A percentile compares a stretch with the other conserved stretches of the same genome.
phyloP scores from a whole-genome alignment of 2,329 filamentous ascomycete species.

The Penicillium nordicum region DNA sequence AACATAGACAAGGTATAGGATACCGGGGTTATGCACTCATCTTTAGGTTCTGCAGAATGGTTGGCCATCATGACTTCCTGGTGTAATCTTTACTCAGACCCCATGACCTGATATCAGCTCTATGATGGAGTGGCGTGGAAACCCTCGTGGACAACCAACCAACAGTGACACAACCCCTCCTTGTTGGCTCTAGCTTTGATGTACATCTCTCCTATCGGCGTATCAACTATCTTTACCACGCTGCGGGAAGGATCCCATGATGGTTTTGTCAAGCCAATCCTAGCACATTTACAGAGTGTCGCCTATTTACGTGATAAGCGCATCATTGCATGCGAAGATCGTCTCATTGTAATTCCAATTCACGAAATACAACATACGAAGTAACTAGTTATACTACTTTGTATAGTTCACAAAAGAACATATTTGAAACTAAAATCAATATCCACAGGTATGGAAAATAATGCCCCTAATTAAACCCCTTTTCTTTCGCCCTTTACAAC shows the following conservation, averaged over 20 bases:
- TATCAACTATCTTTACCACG: background rate
- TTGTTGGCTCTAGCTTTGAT: background rate
- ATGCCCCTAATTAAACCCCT: constrained; percentile 21
- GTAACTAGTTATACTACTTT: background rate
- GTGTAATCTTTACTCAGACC: background rate
- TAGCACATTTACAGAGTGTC: background rate
- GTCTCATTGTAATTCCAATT: background rate
- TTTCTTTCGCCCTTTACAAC: constrained; percentile 3
- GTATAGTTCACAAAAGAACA: background rate
- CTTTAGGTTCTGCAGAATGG: constrained; percentile 2
- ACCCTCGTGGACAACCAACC: constrained; percentile 5
- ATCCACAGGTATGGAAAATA: background rate
- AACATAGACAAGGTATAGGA: background rate
- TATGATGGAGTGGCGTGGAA: constrained; percentile 9
- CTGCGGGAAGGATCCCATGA: constrained; percentile 7
- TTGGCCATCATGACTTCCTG: constrained; percentile 1
- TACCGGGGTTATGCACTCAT: background rate
- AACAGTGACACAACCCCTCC: constrained; percentile 6
- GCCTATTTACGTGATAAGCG: constrained; percentile 3
- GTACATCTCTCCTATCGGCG: background rate
- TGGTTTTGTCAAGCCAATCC: background rate
- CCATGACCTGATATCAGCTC: constrained; percentile 10
- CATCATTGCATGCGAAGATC: constrained; percentile 4
- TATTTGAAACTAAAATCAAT: background rate
- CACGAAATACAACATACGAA: background rate